These are phyloP conservation scores for Solanum rostratum DNA, from an alignment of 257 asterid genomes.

Conservation along the genomic window DNA sequence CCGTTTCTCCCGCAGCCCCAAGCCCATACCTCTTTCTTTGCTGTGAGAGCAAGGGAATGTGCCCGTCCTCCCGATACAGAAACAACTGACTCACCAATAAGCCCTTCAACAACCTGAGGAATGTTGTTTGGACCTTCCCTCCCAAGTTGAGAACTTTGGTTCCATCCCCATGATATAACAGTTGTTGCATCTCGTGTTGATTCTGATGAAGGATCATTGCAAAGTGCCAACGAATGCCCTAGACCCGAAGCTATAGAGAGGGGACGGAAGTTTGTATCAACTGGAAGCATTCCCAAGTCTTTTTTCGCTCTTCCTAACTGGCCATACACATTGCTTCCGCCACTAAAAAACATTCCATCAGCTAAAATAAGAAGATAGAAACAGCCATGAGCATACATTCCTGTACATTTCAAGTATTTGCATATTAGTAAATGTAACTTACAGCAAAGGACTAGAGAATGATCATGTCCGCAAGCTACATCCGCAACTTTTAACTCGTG, in stretches of 20 bases:
- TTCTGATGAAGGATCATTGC: conserved; percentile 20
- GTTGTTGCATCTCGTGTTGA: conserved; percentile 8
- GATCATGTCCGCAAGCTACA: conserved; percentile 83
- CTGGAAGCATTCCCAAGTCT: conserved; percentile 56
- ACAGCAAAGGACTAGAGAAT: conserved; percentile 68
- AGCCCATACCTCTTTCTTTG: conserved; percentile 49
- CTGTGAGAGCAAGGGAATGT: conserved; percentile 61
- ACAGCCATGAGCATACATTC: background rate
- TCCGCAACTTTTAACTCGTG: conserved; percentile 42
- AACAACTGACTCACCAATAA: conserved; percentile 33
- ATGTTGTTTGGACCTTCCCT: conserved; percentile 45
- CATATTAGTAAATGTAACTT: conserved; percentile 15
- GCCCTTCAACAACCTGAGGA: conserved; percentile 41
- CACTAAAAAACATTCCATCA: conserved; percentile 66
- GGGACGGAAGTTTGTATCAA: conserved; percentile 32
- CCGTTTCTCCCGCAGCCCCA: conserved; percentile 98
- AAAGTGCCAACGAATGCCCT: conserved; percentile 82
- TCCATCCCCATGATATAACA: conserved; percentile 94
- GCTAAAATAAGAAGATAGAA: conserved; percentile 28
- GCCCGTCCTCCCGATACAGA: conserved; percentile 71
- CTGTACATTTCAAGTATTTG: background rate
- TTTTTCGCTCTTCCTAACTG: conserved; percentile 60
- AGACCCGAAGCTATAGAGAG: conserved; percentile 64
- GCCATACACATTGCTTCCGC: conserved; percentile 82
- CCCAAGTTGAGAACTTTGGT: conserved; percentile 67